These are phyloP conservation scores for Dactylorhiza incarnata DNA, from an alignment of 106 monocot species.

Conservation along the genomic window DNA sequence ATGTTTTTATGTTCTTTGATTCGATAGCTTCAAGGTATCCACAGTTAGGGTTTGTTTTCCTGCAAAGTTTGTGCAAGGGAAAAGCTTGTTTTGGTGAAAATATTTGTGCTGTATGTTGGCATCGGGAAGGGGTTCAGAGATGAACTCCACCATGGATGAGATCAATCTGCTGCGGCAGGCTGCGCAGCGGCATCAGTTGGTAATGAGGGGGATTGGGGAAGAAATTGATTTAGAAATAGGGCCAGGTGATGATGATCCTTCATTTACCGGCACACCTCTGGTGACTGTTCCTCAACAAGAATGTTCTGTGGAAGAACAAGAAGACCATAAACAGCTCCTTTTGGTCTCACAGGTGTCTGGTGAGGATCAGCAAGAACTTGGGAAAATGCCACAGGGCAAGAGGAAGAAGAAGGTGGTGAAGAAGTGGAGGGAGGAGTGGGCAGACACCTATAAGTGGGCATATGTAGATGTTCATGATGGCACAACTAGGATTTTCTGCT, in stretches of 20 bases:
- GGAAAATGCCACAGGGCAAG: slow-evolving; percentile 53
- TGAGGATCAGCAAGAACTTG: slow-evolving; percentile 29
- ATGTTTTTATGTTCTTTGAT: neutral
- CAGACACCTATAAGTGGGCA: slow-evolving; percentile 98
- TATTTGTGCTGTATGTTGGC: slow-evolving; percentile 18
- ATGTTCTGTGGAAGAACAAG: slow-evolving; percentile 47
- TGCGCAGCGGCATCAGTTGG: slow-evolving; percentile 70
- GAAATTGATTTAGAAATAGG: slow-evolving; percentile 98
- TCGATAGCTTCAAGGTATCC: neutral
- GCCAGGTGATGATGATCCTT: slow-evolving; percentile 75
- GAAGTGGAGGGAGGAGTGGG: slow-evolving; percentile 99
- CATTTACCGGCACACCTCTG: slow-evolving; percentile 54
- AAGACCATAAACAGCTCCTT: slow-evolving; percentile 87
- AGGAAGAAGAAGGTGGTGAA: slow-evolving; percentile 99
- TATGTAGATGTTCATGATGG: slow-evolving; percentile 80
- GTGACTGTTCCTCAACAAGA: slow-evolving; percentile 46
- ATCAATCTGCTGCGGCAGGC: slow-evolving; percentile 78
- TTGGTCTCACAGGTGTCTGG: slow-evolving; percentile 31
- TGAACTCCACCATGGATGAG: slow-evolving; percentile 79
- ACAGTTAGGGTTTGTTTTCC: neutral
- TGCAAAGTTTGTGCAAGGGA: neutral
- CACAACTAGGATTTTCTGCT: slow-evolving; percentile 89
- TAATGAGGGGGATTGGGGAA: slow-evolving; percentile 82
- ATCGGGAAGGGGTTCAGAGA: slow-evolving; percentile 23
- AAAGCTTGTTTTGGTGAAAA: neutral